These are phyloP conservation scores for Grigorovia jiainica DNA, from an alignment of 805 yeast species.

Conservation along the genomic window DNA sequence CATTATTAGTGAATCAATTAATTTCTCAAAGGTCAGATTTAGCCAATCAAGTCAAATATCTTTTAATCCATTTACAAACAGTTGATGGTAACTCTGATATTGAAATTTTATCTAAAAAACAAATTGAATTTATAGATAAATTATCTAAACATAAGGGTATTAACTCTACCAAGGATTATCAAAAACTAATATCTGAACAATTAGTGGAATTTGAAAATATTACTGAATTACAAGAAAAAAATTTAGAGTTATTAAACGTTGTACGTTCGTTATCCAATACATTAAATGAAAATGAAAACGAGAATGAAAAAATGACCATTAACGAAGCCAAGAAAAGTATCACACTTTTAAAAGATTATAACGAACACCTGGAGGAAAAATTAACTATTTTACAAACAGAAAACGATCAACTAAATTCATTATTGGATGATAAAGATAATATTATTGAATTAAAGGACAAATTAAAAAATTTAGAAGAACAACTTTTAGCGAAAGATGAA, in stretches of 20 bases:
- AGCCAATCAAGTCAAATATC: constrained; percentile 70
- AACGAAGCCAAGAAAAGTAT: constrained; percentile 58
- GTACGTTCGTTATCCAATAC: constrained; percentile 64
- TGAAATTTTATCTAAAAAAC: constrained; percentile 43
- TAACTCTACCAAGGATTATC: constrained; percentile 53
- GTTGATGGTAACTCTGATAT: not conserved
- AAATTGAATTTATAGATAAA: constrained; percentile 52
- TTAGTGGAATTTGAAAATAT: constrained; percentile 61
- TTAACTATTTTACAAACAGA: constrained; percentile 48
- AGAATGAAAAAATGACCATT: constrained; percentile 36
- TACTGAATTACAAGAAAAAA: constrained; percentile 61
- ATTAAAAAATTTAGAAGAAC: not conserved
- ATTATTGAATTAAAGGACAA: not conserved
- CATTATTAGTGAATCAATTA: constrained; percentile 33
- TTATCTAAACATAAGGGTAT: constrained; percentile 31
- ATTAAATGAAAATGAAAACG: constrained; percentile 40
- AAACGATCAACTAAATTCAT: constrained; percentile 50
- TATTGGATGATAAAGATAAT: constrained; percentile 3
- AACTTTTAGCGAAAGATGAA: not conserved
- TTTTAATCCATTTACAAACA: constrained; percentile 35
- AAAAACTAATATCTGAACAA: constrained; percentile 58
- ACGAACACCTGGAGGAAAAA: constrained; percentile 40
- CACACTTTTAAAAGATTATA: constrained; percentile 45
- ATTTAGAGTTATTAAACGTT: constrained; percentile 58
- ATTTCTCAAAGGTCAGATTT: constrained; percentile 58